Conservation (phyloP, 2,329 filamentous ascomycete species). For the Botrytis porri region DNA sequence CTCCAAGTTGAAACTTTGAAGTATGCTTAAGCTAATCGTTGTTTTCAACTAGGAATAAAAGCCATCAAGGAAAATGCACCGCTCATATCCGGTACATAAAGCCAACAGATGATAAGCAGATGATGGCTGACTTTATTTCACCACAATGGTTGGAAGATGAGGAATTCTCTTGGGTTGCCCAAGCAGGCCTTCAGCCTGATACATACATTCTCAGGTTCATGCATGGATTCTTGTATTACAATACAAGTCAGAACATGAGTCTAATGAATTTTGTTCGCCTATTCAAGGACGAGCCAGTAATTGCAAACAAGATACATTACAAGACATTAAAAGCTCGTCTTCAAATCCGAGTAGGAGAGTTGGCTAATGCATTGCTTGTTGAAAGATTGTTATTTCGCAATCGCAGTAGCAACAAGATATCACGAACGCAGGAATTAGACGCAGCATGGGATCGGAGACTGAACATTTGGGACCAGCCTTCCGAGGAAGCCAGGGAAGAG, state of each 20-base stretch:
- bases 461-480: background rate
- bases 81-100: background rate
- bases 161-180: background rate
- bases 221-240: background rate
- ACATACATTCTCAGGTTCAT: background rate
- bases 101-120: background rate
- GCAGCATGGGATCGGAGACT: background rate
- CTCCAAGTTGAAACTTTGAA: background rate
- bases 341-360: background rate
- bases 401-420: background rate
- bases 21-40: background rate
- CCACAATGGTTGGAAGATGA: background rate
- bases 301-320: background rate
- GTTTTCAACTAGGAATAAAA: background rate
- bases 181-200: background rate
- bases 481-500: background rate
- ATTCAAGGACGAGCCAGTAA: background rate
- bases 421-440: background rate
- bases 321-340: background rate
- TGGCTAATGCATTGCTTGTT: background rate
- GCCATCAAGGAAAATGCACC: background rate
- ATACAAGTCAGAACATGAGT: background rate
- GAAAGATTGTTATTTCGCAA: background rate
- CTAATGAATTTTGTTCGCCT: background rate
- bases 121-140: background rate